A percentile compares a stretch with the other conserved stretches of the same genome.
Evolutionary conservation across 108 stramenopile genomes (phyloP).

Genomic region (Nitzschia inconspicua): DNA sequence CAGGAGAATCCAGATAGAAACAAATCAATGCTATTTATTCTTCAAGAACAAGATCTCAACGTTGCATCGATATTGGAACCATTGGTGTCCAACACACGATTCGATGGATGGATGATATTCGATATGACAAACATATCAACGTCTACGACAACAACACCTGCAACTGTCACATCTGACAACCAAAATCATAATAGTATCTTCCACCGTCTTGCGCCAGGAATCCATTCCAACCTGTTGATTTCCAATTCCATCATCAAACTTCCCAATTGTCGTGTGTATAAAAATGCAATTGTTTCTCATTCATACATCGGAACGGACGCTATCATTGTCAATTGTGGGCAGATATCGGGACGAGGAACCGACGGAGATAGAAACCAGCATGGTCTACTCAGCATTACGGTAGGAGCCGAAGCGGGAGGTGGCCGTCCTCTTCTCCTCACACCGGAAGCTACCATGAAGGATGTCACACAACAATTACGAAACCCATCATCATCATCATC

Average conservation of each 20-base stretch:
- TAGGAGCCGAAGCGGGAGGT: conserved; percentile 83
- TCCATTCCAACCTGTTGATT: conserved; percentile 56
- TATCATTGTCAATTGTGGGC: conserved; percentile 57
- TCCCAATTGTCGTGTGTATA: conserved; percentile 49
- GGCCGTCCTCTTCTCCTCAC: conserved; percentile 39
- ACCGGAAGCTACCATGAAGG: conserved; percentile 60
- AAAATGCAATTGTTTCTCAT: conserved; percentile 50
- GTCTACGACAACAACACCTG: conserved; percentile 23
- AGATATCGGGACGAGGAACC: conserved; percentile 36
- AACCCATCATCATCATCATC: background rate
- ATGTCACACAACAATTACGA: conserved; percentile 53
- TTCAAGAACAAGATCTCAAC: too few relatives aligned
- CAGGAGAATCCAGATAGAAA: too few relatives aligned
- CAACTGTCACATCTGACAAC: conserved; percentile 15
- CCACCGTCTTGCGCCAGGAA: conserved; percentile 30
- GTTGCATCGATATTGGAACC: too few relatives aligned
- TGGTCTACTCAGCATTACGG: conserved; percentile 48
- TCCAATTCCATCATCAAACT: conserved; percentile 47
- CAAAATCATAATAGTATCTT: background rate
- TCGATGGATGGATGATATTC: conserved; percentile 46
- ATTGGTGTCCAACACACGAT: conserved; percentile 39
- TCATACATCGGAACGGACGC: conserved; percentile 57
- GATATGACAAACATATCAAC: background rate
- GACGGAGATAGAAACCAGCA: background rate
- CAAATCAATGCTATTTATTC: too few relatives aligned